Evolutionary conservation across 768 basidiomycete genomes (phyloP), one percentile per base, ranked within the genome.

Genomic region (Leucogyrophana mollusca): DNA sequence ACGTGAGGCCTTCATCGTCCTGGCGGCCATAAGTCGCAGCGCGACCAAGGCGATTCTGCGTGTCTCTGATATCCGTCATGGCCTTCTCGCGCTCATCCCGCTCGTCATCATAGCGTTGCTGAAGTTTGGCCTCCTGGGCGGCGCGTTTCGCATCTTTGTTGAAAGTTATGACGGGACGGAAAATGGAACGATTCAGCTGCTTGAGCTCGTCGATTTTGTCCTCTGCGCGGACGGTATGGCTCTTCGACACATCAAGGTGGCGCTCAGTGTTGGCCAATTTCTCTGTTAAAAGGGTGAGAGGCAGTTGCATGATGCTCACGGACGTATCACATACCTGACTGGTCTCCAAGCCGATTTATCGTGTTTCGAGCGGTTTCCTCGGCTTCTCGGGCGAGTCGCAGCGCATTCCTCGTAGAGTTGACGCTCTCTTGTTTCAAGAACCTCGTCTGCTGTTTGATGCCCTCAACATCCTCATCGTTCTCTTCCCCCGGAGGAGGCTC

Each of bases 121-220:
- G 80, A 18, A 96, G 72, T 61, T 92, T 90, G 23, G 81, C 79
- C 59, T 96, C 93, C 56, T 92, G 83, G 11, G 88, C 90, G 4
- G 81, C 80, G 40, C 93, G 89, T 67, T 97, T 98, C 14, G 76
- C 78, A 30, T 92, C 86, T 67, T 96, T 99, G 74, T 97, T 95
- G 67, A 88, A 95, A 0, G 86, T 85, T 55, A 96, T 84, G 46
- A 82, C 92, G 8, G 91, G 94, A 40, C 85, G 81, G 74, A 99
- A 97, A 63, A 99, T 98, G 32, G 91, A 94, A 25, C 84, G 80
- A 66, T 97, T 97, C 46, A 99, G 82, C 62, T 94, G 79, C 68
- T 93, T 94, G 45, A 99, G 82, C 66, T 98, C 94, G 51, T 84
- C 85, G 4, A 94, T 92, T 65, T 83, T 90, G 70, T 99, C 95